phyloP scores from a whole-genome alignment of 768 basidiomycete genomes.

The Mycena leptocephala region DNA sequence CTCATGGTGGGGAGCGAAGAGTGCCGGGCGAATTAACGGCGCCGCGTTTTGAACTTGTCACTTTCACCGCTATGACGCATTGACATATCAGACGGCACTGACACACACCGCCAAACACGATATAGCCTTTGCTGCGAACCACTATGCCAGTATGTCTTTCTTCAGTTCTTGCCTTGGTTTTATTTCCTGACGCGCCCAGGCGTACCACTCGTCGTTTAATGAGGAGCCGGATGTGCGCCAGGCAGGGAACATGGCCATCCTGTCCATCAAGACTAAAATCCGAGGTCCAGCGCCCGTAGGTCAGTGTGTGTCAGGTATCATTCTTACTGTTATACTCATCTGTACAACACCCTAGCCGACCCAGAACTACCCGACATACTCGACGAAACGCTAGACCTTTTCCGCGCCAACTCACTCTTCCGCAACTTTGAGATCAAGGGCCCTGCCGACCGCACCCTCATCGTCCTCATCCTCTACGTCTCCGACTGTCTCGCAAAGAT shows the following conservation, averaged over 20 bases:
- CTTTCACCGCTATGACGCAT: constrained; percentile 15
- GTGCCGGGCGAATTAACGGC: background rate
- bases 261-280: constrained; percentile 93
- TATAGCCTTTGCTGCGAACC: constrained; percentile 35
- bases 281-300: constrained; percentile 93
- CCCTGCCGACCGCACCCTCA: constrained; percentile 94
- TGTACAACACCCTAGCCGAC: constrained; percentile 70
- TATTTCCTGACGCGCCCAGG: constrained; percentile 65
- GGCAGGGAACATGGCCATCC: constrained; percentile 91
- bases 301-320: constrained; percentile 69
- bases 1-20: constrained; percentile 46
- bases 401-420: constrained; percentile 99
- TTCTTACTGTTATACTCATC: background rate
- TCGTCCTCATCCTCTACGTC: constrained; percentile 97
- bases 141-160: constrained; percentile 69
- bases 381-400: constrained; percentile 96
- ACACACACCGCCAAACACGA: constrained; percentile 32
- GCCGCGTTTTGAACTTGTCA: too few relatives aligned
- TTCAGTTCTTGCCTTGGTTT: background rate
- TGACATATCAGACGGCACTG: background rate
- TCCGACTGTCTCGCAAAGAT: constrained; percentile 97
- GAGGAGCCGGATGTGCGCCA: constrained; percentile 86
- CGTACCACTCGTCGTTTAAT: constrained; percentile 96
- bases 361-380: constrained; percentile 88
- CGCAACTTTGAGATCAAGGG: constrained; percentile 99